These are phyloP conservation scores for Phytophthora pistaciae DNA, from an alignment of 352 stramenopile genomes.

Conservation along the genomic window DNA sequence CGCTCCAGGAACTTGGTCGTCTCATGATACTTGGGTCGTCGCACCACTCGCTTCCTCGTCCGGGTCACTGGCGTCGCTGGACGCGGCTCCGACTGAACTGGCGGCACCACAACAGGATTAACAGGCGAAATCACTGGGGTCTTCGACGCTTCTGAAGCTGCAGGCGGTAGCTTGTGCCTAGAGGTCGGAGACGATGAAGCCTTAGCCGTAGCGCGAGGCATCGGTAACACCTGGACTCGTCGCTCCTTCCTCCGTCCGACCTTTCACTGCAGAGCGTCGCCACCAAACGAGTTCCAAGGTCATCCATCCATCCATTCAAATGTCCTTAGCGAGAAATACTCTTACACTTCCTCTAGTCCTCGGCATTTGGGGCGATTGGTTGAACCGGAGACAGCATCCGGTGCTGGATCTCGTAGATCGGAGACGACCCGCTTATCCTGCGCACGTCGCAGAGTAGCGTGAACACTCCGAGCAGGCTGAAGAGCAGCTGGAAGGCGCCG, in stretches of 20 bases:
- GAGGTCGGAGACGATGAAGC: slow-evolving; percentile 11
- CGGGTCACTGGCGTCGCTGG: slow-evolving; percentile 1
- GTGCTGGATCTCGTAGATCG: slow-evolving; percentile 45
- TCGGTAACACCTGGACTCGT: slow-evolving; percentile 12
- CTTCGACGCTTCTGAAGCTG: background rate
- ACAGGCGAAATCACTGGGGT: background rate
- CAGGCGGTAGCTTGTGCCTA: slow-evolving; percentile 8
- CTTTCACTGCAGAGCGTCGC: slow-evolving; percentile 26
- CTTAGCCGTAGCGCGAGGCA: slow-evolving; percentile 17
- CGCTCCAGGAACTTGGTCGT: slow-evolving; percentile 43
- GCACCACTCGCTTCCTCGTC: slow-evolving; percentile 45
- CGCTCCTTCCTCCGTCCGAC: slow-evolving; percentile 17
- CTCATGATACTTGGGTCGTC: slow-evolving; percentile 58
- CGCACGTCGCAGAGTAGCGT: slow-evolving; percentile 72
- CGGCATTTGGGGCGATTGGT: slow-evolving; percentile 1
- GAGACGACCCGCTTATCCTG: slow-evolving; percentile 45
- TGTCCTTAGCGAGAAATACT: background rate
- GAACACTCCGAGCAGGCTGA: slow-evolving; percentile 57
- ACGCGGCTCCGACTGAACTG: background rate
- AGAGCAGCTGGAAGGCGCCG: slow-evolving; percentile 53
- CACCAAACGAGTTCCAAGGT: slow-evolving; percentile 8
- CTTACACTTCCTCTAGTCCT: slow-evolving; percentile 20
- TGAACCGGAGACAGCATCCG: slow-evolving; percentile 38
- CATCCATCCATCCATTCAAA: slow-evolving; percentile 10
- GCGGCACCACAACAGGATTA: background rate